Evolutionary conservation across 2,329 filamentous ascomycete species (phyloP).

Genomic region (Pseudogymnoascus sp.): DNA sequence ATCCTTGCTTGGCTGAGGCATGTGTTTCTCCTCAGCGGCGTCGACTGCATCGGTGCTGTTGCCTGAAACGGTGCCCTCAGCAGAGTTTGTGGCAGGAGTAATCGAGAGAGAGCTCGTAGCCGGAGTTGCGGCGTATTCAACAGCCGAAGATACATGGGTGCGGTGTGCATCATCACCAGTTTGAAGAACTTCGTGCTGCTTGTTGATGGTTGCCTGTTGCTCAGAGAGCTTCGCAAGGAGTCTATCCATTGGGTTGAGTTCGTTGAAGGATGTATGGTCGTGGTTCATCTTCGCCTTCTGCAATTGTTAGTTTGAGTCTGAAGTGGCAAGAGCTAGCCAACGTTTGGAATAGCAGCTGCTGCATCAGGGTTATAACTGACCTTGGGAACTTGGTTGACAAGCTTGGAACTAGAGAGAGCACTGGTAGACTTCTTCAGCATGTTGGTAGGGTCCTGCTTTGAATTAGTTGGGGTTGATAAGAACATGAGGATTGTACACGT

Average conservation of each 20-base stretch:
- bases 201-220: slow-evolving; percentile 51
- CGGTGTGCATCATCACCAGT: slow-evolving; percentile 22
- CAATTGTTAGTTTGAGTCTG: slow-evolving; percentile 23
- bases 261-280: slow-evolving; percentile 30
- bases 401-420: slow-evolving; percentile 43
- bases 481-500: background rate
- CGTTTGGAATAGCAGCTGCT: background rate
- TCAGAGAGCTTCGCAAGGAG: slow-evolving; percentile 66
- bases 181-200: slow-evolving; percentile 48
- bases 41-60: slow-evolving; percentile 46
- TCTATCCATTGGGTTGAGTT: slow-evolving; percentile 56
- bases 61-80: slow-evolving; percentile 34
- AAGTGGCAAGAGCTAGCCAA: background rate
- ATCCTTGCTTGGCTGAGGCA: slow-evolving; percentile 30
- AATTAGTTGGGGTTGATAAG: slow-evolving; percentile 18
- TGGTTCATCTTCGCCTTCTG: slow-evolving; percentile 42
- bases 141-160: slow-evolving; percentile 18
- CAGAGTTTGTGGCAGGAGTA: slow-evolving; percentile 50
- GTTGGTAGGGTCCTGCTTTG: slow-evolving; percentile 9
- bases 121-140: slow-evolving; percentile 39
- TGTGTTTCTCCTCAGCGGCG: slow-evolving; percentile 34
- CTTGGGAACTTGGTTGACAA: slow-evolving; percentile 48
- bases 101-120: slow-evolving; percentile 53
- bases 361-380: slow-evolving; percentile 28
- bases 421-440: slow-evolving; percentile 30